A percentile compares a stretch with the other conserved stretches of the same genome.
These are phyloP conservation scores for Cryptococcus sp. DNA, from an alignment of 1,284 basidiomycete species.

Conservation along the genomic window DNA sequence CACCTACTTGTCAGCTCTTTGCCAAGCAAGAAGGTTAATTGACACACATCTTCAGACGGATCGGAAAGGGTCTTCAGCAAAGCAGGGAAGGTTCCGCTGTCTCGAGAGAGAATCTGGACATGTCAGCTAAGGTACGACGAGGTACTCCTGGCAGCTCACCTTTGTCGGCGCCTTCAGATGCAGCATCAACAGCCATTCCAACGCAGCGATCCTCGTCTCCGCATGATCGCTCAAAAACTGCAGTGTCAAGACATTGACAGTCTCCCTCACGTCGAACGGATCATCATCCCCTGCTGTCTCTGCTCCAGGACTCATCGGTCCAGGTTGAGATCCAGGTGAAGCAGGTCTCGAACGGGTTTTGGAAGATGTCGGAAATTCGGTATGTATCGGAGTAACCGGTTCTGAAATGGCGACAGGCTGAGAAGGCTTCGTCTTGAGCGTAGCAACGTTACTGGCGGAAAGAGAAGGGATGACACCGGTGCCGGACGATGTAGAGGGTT, in stretches of 20 bases:
- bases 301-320: slow-evolving; percentile 18
- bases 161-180: slow-evolving; percentile 96
- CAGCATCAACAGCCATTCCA: slow-evolving; percentile 98
- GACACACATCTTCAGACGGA: slow-evolving; percentile 81
- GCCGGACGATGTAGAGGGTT: background rate
- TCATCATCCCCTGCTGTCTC: slow-evolving; percentile 55
- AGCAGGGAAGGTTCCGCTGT: slow-evolving; percentile 93
- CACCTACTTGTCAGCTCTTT: slow-evolving; percentile 55
- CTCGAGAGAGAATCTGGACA: slow-evolving; percentile 82
- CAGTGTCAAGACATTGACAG: slow-evolving; percentile 84
- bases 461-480: slow-evolving; percentile 5
- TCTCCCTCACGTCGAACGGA: slow-evolving; percentile 84
- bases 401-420: slow-evolving; percentile 46
- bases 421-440: slow-evolving; percentile 13
- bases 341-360: slow-evolving; percentile 21
- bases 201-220: slow-evolving; percentile 87
- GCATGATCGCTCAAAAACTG: slow-evolving; percentile 96
- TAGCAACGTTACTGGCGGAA: slow-evolving; percentile 10
- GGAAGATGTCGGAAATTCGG: slow-evolving; percentile 27
- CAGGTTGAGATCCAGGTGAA: slow-evolving; percentile 21
- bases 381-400: slow-evolving; percentile 36
- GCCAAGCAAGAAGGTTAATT: too few species aligned
- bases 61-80: slow-evolving; percentile 94
- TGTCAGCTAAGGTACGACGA: background rate
- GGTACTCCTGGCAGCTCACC: slow-evolving; percentile 48